Base-by-base conservation (phyloP, 257 asterid genomes). In the Thymus mandschuricus region DNA sequence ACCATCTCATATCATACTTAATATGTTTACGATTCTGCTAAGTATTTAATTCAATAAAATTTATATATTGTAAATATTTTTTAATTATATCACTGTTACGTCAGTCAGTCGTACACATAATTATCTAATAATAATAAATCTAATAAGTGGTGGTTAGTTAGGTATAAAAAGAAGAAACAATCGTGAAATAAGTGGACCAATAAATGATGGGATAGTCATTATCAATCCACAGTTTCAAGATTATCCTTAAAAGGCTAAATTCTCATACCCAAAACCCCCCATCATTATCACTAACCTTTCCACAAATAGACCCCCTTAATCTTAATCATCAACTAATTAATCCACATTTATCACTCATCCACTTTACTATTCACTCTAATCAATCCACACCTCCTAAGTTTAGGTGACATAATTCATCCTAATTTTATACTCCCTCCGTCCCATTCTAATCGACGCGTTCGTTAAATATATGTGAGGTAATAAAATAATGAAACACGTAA, bases 271-370 rank as follows among this genome's bases (percentile, higher is more conserved):
- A 51, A 73, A 69, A 69, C 82, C 21, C 21, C 21, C 21, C 67
- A 79, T 82, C 85, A 84, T 79, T 81, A 81, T 81, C 85, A 77
- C 81, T 77, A 81, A 81, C 68, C 81, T 79, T 79, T 76, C 72
- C 57, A 21, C 79, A 79, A 71, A 74, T 68, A 66, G 70, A 68
- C 69, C 44, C 69, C 44, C 66, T 15, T 77, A 71, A 73, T 76
- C 72, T 66, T 21, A 60, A 49, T 65, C 76, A 21, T 21, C 44
- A 57, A 54, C 68, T 64, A 63, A 71, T 68, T 50, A 64, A 74
- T 44, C 54, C 48, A 51, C 73, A 55, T 73, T 58, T 60, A 33
- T 50, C 49, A 0, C 51, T 49, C 1, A 78, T 74, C 61, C 21
- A 38, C 64, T 59, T 65, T 70, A 8, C 34, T 8, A 69, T 38